Evolutionary conservation across 2,329 filamentous ascomycete species (phyloP), one percentile per base, ranked within the genome.

Genomic region (Cytospora schulzeri): DNA sequence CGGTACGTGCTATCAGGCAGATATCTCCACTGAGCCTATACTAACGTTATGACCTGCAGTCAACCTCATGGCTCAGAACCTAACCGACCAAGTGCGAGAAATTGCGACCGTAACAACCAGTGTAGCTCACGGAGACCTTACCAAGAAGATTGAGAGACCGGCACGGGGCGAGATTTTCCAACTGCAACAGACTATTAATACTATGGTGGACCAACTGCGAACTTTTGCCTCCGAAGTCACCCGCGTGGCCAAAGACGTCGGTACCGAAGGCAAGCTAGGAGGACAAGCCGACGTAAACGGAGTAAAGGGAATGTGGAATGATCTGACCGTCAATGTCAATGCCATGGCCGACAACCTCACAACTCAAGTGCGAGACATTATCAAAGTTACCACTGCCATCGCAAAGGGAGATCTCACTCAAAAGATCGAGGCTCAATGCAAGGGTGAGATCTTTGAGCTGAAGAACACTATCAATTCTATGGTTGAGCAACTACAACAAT

Each of bases 401-500:
- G 88, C 88, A 71, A 88, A 88, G 78, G 94, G 94, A 78, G 95
- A 99, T 76, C 83, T 99, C 71, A 97, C 93, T 58, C 94, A 97
- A 77, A 97, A 97, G 77, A 94, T 99, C 48, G 92, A 96, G 76
- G 93, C 93, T 67, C 92, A 92, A 73, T 94, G 91, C 78, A 91
- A 89, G 80, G 96, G 91, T 77, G 95, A 94, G 83, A 98, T 93
- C 73, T 91, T 88, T 74, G 92, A 91, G 80, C 90, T 99, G 73
- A 99, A 99, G 79, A 93, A 93, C 66, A 98, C 95, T 55, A 99
- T 98, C 82, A 99, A 99, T 79, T 95, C 91, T 75, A 99, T 99
- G 94, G 94, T 99, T 70, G 95, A 97, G 76, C 95, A 97, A 76
- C 83, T 99, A 64, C 92, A 96, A 74, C 93, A 97, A 74, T 98